A percentile compares a stretch with the other conserved stretches of the same genome.
Evolutionary conservation across 441 rosid genomes (phyloP).

Genomic region (Oxalis stricta): DNA sequence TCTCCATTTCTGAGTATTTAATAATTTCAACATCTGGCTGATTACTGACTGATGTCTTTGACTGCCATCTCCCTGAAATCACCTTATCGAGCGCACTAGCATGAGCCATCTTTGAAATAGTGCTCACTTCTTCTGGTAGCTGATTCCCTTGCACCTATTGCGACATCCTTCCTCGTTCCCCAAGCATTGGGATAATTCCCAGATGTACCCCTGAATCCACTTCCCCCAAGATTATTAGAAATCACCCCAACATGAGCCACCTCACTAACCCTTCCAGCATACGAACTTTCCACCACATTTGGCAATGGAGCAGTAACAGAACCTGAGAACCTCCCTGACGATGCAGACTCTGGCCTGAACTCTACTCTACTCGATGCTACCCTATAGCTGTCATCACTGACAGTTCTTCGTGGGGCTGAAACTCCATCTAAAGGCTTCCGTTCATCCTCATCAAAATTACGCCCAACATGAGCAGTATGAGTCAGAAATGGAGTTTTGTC

Average conservation of each 20-base stretch:
- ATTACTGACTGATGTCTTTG: slow-evolving; percentile 28
- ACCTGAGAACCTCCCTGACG: slow-evolving; percentile 23
- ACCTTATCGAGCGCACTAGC: slow-evolving; percentile 69
- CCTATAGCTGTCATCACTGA: slow-evolving; percentile 49
- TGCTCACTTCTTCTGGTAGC: slow-evolving; percentile 29
- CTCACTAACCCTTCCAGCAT: slow-evolving; percentile 29
- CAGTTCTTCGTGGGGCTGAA: slow-evolving; percentile 40
- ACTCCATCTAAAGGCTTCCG: slow-evolving; percentile 67
- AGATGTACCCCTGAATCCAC: slow-evolving; percentile 16
- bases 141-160: slow-evolving; percentile 30
- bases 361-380: slow-evolving; percentile 23
- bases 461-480: slow-evolving; percentile 40
- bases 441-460: slow-evolving; percentile 76
- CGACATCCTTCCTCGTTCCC: slow-evolving; percentile 43
- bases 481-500: slow-evolving; percentile 59
- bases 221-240: slow-evolving; percentile 19
- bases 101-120: slow-evolving; percentile 48
- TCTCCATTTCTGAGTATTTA: slow-evolving; percentile 31
- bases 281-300: slow-evolving; percentile 15
- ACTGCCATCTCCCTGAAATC: slow-evolving; percentile 74
- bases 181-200: slow-evolving; percentile 44
- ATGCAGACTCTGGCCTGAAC: slow-evolving; percentile 28
- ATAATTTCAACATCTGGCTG: slow-evolving; percentile 35
- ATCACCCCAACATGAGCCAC: slow-evolving; percentile 13
- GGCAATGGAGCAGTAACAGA: slow-evolving; percentile 13